phyloP scores from a whole-genome alignment of 164 flowering plant genomes.

The Kingdonia uniflora region DNA sequence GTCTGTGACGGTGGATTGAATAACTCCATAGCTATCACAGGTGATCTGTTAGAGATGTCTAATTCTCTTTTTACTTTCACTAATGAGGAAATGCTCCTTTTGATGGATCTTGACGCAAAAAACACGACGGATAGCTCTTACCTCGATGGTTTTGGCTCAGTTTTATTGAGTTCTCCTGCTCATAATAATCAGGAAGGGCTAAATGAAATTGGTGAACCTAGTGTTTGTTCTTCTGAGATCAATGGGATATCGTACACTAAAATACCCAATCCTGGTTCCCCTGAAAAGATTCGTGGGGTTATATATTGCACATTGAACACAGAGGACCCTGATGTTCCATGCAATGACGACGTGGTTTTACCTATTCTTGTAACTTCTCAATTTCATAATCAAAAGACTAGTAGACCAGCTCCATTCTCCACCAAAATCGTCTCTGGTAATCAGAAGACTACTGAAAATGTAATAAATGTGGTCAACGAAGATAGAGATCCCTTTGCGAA shows the following conservation, averaged over 20 bases:
- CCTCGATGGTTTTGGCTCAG: conserved; percentile 1
- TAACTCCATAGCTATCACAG: too few species aligned
- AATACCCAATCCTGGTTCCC: neutral
- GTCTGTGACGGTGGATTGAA: too few species aligned
- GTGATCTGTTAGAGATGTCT: too few species aligned
- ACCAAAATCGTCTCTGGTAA: neutral
- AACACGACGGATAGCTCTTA: neutral
- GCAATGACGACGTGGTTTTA: neutral
- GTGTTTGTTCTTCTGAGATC: neutral
- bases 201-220: neutral
- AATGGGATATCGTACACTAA: neutral
- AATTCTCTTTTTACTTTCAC: too few species aligned
- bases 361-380: neutral
- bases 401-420: neutral
- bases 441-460: neutral
- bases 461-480: neutral
- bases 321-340: conserved; percentile 2
- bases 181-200: neutral
- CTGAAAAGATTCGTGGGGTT: neutral
- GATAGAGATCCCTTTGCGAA: neutral
- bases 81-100: neutral
- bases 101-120: neutral
- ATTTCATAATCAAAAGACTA: neutral
- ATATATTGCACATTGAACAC: neutral
- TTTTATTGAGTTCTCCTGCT: neutral